phyloP scores from a whole-genome alignment of 1,284 basidiomycete species.

The Fomitopsis betulina region DNA sequence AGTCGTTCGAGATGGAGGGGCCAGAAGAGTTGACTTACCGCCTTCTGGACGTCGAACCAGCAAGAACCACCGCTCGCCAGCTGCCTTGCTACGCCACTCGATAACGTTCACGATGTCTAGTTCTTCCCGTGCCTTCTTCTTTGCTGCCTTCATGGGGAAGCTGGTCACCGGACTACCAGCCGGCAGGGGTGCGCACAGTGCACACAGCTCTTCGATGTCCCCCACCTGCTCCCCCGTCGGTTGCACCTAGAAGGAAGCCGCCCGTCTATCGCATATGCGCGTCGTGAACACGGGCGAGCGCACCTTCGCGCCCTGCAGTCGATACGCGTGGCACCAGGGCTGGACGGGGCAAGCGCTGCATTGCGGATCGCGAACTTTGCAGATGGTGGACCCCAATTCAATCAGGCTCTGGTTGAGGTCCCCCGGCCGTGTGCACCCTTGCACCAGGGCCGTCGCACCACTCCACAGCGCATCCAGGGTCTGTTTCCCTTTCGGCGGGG shows the following conservation, averaged over 20 bases:
- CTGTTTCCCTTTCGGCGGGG: constrained; percentile 72
- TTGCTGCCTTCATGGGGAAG: constrained; percentile 86
- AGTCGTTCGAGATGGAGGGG: constrained; percentile 9
- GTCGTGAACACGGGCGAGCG: not conserved
- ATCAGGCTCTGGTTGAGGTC: constrained; percentile 89
- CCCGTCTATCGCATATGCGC: not conserved
- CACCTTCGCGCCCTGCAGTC: constrained; percentile 19
- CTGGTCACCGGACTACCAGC: constrained; percentile 47
- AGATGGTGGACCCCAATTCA: constrained; percentile 87
- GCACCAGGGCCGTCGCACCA: constrained; percentile 68
- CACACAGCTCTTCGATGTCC: constrained; percentile 77
- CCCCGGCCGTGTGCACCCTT: constrained; percentile 52
- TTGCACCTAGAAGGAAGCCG: constrained; percentile 10
- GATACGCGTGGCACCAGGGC: constrained; percentile 63
- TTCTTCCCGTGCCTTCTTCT: constrained; percentile 84
- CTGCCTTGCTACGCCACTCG: constrained; percentile 58
- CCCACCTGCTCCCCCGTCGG: constrained; percentile 18
- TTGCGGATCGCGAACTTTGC: constrained; percentile 76
- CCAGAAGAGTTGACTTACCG: constrained; percentile 45
- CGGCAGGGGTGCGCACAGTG: constrained; percentile 66
- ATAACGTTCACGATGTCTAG: constrained; percentile 82
- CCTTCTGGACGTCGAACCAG: constrained; percentile 79
- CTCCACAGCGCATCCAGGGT: constrained; percentile 83
- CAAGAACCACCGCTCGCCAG: constrained; percentile 55
- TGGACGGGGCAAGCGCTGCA: constrained; percentile 74